Evolutionary conservation across 352 stramenopile species (phyloP), one percentile per base, ranked within the genome.

Genomic region (Pelagophyceae sp.): DNA sequence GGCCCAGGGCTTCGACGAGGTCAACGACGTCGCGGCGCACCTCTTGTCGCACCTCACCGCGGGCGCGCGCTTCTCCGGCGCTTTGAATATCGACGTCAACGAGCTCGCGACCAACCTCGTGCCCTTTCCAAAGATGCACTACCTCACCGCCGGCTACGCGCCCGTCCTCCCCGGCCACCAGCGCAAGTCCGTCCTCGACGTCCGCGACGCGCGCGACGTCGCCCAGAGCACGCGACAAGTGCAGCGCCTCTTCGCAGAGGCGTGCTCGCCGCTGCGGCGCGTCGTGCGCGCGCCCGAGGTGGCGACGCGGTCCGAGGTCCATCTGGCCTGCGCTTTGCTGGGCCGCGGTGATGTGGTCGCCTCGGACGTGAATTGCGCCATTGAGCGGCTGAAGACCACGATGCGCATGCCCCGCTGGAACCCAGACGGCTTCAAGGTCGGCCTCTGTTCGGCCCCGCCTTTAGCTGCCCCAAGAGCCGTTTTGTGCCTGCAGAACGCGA

Each of bases 381-480:
- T 95, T 38, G 83, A 94, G 79, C 87, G 87, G 2, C 78, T 96
- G 37, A 85, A 91, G 75, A 84, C 86, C 0, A 83, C 92, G 75
- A 85, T 96, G 69, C 80, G 84, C n/a, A 92, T 96, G 87, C 91
- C 93, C 45, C 84, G 87, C 51, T 96, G 91, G 91, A 96, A 96
- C 76, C 85, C 86, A 54, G 91, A 96, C 77, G 91, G 91, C 20
- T 96, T 96, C 82, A 96, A 96, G 79, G 82, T 94, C 31, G 90
- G 89, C 0, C 78, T 93, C 6, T 94, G 89, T 75, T 79, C 72
- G 25, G 88, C 90, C 35, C 83, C 88, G 0, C 86, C 89, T 1
- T 83, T 93, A 38, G 83, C 83, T 6, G 85, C 90, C 45, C 80
- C 69, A 25, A 83, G 85, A 23, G 90, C 90, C n/a, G 78, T 95